These are phyloP conservation scores for Paramecium pentaurelia DNA, from an alignment of 73 alveolate genomes.

Conservation along the genomic window DNA sequence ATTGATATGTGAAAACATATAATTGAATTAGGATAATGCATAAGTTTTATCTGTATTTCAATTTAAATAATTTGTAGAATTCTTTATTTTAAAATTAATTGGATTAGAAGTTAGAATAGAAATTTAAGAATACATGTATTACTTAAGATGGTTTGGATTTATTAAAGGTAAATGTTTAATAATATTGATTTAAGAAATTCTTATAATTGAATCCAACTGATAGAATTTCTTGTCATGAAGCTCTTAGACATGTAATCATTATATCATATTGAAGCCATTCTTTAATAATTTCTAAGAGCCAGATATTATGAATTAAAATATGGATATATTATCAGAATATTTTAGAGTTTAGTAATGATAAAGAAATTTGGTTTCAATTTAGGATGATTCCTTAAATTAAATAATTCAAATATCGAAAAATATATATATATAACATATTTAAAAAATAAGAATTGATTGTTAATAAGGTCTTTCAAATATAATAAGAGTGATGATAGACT, in stretches of 20 bases:
- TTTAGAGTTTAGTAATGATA: background rate
- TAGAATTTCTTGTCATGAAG: constrained; percentile 7
- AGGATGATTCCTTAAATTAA: background rate
- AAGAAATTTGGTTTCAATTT: background rate
- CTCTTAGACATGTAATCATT: background rate
- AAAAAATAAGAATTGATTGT: background rate
- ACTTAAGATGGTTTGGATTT: constrained; percentile 22
- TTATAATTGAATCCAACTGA: background rate
- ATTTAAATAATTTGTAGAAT: background rate
- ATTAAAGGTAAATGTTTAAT: background rate
- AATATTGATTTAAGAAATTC: background rate
- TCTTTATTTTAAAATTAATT: background rate
- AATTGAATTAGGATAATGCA: background rate
- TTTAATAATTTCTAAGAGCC: background rate
- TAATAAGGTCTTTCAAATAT: background rate
- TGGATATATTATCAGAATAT: background rate
- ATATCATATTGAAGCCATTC: background rate
- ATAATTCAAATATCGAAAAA: background rate
- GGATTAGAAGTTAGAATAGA: background rate
- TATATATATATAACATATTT: background rate
- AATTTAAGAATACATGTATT: background rate
- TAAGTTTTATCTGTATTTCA: background rate
- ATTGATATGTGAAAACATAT: background rate
- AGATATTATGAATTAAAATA: background rate
- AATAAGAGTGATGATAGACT: background rate